Evolutionary conservation across 805 yeast genomes (phyloP).

Genomic region (Isabelozyma gotoi): DNA sequence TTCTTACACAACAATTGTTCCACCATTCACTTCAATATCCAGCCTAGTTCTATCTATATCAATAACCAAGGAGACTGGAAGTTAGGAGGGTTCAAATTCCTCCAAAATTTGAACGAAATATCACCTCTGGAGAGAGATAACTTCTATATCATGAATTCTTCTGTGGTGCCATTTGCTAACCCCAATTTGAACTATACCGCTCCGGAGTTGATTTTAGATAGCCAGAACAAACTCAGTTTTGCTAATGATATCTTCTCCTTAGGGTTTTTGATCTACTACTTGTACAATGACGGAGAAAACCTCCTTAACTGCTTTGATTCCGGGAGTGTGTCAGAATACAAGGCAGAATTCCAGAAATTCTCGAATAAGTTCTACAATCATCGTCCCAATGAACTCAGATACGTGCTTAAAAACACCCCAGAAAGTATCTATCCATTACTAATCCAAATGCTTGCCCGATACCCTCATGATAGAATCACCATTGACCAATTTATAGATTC

Average conservation of each 20-base stretch:
- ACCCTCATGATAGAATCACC: conserved; percentile 55
- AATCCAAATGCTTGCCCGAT: conserved; percentile 54
- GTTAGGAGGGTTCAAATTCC: conserved; percentile 63
- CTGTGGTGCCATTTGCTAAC: conserved; percentile 77
- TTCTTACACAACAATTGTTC: conserved; percentile 79
- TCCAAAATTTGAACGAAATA: conserved; percentile 50
- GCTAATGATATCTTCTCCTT: conserved; percentile 83
- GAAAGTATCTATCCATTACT: conserved; percentile 48
- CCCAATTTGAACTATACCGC: conserved; percentile 74
- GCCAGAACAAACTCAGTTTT: conserved; percentile 49
- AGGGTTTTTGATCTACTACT: conserved; percentile 70
- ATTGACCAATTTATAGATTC: conserved; percentile 71
- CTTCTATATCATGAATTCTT: conserved; percentile 70
- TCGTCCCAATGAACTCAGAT: conserved; percentile 31
- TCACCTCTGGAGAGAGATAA: conserved; percentile 50
- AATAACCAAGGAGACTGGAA: conserved; percentile 94
- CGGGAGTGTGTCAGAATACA: conserved; percentile 59
- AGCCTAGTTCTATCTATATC: conserved; percentile 74
- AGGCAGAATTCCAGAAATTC: conserved; percentile 51
- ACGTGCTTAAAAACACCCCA: conserved; percentile 60
- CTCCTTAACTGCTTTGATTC: conserved; percentile 41
- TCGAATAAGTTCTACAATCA: conserved; percentile 44
- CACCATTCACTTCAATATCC: conserved; percentile 72
- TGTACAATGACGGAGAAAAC: conserved; percentile 58
- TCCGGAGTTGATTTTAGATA: conserved; percentile 77